Percentiles rank a stretch among this genome's conserved stretches.
Conservation (phyloP, 2,329 filamentous ascomycete genomes). For the Anisogramma anomala region DNA sequence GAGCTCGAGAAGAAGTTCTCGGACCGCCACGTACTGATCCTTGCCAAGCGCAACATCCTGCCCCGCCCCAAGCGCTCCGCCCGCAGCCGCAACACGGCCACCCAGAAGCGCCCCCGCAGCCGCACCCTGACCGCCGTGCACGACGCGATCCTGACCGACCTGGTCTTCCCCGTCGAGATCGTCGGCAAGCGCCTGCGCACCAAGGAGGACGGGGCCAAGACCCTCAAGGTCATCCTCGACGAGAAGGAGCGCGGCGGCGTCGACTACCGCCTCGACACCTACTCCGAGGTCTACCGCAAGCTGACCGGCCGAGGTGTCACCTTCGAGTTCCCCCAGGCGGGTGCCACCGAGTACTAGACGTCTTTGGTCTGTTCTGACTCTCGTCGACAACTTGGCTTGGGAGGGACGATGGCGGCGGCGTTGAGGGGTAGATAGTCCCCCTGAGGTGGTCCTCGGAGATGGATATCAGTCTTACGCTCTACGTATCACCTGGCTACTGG, state of each 20-base stretch:
- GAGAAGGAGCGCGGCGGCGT: constrained; percentile 99
- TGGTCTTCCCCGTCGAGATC: constrained; percentile 99
- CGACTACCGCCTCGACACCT: constrained; percentile 98
- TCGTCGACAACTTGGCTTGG: not conserved
- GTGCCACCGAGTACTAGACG: constrained; percentile 67
- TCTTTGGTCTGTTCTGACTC: not conserved
- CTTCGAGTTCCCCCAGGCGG: constrained; percentile 95
- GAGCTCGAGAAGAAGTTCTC: constrained; percentile 99
- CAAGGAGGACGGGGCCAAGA: constrained; percentile 97
- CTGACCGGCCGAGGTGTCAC: constrained; percentile 91
- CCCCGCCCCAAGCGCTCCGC: constrained; percentile 97
- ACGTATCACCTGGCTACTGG: constrained; percentile 3
- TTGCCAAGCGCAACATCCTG: constrained; percentile 96
- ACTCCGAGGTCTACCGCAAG: constrained; percentile 98
- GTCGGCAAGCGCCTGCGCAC: constrained; percentile 98
- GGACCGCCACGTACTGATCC: constrained; percentile 98
- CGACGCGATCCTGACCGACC: constrained; percentile 94
- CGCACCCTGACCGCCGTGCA: constrained; percentile 97
- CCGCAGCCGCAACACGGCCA: constrained; percentile 91
- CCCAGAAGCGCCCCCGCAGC: constrained; percentile 96
- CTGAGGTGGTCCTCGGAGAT: not conserved
- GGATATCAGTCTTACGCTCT: constrained; percentile 5
- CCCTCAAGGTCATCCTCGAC: constrained; percentile 97
- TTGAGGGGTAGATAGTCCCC: not conserved
- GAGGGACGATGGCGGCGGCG: not conserved